phyloP scores from a whole-genome alignment of 2,329 filamentous ascomycete genomes.

The Beauveria australis region DNA sequence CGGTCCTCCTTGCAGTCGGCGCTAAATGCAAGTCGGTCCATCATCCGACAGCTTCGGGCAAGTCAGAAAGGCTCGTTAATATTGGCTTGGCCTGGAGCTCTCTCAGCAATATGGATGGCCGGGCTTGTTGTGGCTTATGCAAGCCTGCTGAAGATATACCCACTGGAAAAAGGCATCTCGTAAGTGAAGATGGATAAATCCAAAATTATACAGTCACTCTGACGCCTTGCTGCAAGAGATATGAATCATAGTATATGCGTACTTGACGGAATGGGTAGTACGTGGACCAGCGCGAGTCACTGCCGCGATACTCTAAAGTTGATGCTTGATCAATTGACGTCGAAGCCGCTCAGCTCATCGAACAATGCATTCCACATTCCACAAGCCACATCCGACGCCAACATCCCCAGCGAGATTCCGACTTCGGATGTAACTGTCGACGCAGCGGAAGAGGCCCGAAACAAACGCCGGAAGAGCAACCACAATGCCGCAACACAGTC shows the following conservation, averaged over 20 bases:
- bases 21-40: conserved; percentile 21
- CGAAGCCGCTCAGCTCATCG: neutral
- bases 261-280: neutral
- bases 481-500: neutral
- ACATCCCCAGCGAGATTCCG: neutral
- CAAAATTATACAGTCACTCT: neutral
- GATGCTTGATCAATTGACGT: neutral
- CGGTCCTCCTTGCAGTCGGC: conserved; percentile 23
- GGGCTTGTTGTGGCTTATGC: conserved; percentile 28
- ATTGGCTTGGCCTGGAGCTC: conserved; percentile 27
- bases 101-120: conserved; percentile 29
- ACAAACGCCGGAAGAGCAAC: neutral
- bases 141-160: conserved; percentile 22
- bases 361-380: neutral
- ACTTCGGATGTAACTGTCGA: neutral
- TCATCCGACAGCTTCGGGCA: conserved; percentile 18
- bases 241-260: neutral
- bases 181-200: neutral
- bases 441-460: neutral
- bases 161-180: conserved; percentile 14
- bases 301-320: neutral
- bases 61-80: conserved; percentile 14
- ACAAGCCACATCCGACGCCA: neutral
- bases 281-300: neutral
- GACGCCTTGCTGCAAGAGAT: neutral